These are phyloP conservation scores for Rosa lucieae DNA, from an alignment of 306 rosid species.

Conservation along the genomic window DNA sequence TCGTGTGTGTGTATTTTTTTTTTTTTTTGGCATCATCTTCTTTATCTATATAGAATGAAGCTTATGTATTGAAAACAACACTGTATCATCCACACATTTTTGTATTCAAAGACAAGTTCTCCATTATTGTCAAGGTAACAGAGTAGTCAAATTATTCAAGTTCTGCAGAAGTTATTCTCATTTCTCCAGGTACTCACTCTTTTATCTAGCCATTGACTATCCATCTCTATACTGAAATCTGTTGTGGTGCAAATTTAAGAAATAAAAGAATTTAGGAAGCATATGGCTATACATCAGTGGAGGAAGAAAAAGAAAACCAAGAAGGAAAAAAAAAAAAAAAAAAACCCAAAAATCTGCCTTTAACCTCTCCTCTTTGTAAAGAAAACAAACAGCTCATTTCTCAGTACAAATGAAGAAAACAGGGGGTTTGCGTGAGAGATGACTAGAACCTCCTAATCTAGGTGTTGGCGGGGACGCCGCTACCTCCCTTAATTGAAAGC, in stretches of 20 bases:
- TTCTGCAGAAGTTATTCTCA: constrained; percentile 2
- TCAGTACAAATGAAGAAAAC: constrained; percentile 29
- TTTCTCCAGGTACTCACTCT: background rate
- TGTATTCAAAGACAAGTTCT: background rate
- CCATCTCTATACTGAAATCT: constrained; percentile 8
- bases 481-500: constrained; percentile 68
- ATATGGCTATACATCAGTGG: constrained; percentile 29
- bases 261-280: constrained; percentile 12
- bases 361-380: constrained; percentile 26
- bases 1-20: too few relatives aligned
- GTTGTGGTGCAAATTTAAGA: constrained; percentile 16
- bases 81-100: background rate
- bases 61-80: background rate
- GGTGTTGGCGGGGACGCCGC: constrained; percentile 36
- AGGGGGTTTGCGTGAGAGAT: constrained; percentile 20
- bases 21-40: background rate
- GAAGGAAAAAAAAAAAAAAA: background rate
- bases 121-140: background rate
- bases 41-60: background rate
- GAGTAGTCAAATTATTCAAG: background rate
- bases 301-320: background rate
- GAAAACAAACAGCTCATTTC: constrained; percentile 22
- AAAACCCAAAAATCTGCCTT: constrained; percentile 23
- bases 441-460: constrained; percentile 38
- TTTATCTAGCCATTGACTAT: constrained; percentile 11